Base-by-base conservation (phyloP, 345 rosid genomes). In the Syzygium grande region DNA sequence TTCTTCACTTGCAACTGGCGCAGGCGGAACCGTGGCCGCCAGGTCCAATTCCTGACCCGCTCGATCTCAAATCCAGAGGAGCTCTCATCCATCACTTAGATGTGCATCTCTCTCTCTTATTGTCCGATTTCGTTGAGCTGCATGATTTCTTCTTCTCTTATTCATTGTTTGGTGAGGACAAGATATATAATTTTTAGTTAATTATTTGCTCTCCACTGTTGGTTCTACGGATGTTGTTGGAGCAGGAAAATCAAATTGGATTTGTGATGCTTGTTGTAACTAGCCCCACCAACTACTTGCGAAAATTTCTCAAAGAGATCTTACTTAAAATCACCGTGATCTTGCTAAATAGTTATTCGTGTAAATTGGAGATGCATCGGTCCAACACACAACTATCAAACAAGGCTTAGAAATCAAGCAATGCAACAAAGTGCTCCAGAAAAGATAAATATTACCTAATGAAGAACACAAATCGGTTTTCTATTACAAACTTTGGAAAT, bases 1-100 rank as follows among this genome's bases (percentile, higher is more conserved):
- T 29, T 85, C 88, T 92, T 92, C 83, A 91, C 93, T 14, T n/a
- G 30, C 30, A n/a, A n/a, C 34, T 61, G 9, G 13, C 7, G 73
- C 9, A n/a, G 0, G 19, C 8, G 19, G 73, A 61, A 23, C 91
- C 92, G 91, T 43, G 54, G 34, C 41, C 55, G 34, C 73, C 12
- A 43, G 12, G 51, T 13, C 51, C 25, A 2, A 34, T 9, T 61
- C 30, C 19, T 11, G 19, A 30, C 34, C 34, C 17, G 73, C 73
- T 61, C 2, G 9, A 61, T 61, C 38, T 61, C 73, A 2, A 61
- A n/a, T 34, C 17, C 19, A 9, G 14, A n/a, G 38, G 38, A 61
- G 9, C 73, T 61, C 2, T 61, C 73, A 61, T 61, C 73, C 73
- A 3, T 61, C 73, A 3, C 38, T 14, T 2, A 6, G 19, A 6